Evolutionary conservation across 176 grass and related monocot genomes (phyloP), one percentile per base, ranked within the genome.

Genomic region (Elaeis guineensis): DNA sequence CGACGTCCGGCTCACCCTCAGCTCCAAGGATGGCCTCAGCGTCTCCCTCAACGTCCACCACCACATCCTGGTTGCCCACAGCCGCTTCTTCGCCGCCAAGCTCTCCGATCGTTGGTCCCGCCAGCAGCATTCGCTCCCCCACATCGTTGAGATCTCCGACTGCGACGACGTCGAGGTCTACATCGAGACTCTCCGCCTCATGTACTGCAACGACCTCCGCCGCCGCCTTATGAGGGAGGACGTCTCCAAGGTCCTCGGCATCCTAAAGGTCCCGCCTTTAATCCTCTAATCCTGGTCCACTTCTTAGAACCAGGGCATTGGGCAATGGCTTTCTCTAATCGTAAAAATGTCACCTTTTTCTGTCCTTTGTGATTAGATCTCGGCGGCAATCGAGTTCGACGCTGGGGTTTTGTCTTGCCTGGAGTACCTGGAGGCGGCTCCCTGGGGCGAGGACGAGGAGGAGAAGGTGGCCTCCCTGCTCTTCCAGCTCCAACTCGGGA

Each of bases 131-230:
- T 82, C 80, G 28, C 81, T 91, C 8, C 92, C 92, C 3, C 92
- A 97, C 87, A 58, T 97, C 51, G 83, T 97, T 22, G 92, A 97
- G 78, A 97, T 97, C 75, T 97, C 92, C 5, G 92, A 97, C 71
- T 97, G 92, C 71, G 92, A 97, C 51, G 92, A 97, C 73, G 87
- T 97, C 58, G 84, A 97, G 75, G 81, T 91, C 0, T 97, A 97
- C 61, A 79, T 84, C 50, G 92, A 97, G 75, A 91, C 92, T 17
- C 75, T 97, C 55, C 78, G 87, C 5, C 92, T 97, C 69, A 97
- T 97, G 92, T 97, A 97, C 69, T 97, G 92, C 73, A 87, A 88
- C 51, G 87, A 97, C 84, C 87, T 97, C 50, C 87, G 92, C 0
- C 72, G 92, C 35, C 72, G 86, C 67, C 92, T 97, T 44, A 97